Evolutionary conservation across 129 eudicot species (phyloP).

Genomic region (Silybum marianum): DNA sequence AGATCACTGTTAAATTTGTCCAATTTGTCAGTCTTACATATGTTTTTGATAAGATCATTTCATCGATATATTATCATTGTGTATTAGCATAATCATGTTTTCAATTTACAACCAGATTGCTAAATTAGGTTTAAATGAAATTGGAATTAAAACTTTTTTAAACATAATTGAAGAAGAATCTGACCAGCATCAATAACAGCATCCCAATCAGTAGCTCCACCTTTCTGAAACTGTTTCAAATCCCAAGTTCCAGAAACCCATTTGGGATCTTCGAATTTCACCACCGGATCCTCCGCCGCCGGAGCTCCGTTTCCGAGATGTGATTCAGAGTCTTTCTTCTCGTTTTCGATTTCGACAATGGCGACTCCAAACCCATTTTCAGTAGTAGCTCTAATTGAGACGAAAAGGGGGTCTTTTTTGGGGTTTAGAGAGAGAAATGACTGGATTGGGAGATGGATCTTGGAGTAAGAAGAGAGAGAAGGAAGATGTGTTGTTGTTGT

Average conservation of each 20-base stretch:
- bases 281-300: conserved; percentile 19
- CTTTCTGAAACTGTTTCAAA: conserved; percentile 72
- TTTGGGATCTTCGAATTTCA: conserved; percentile 32
- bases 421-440: conserved; percentile 33
- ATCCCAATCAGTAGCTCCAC: conserved; percentile 89
- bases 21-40: no score
- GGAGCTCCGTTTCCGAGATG: conserved; percentile 33
- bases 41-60: no score
- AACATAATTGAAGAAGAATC: not conserved
- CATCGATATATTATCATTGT: no score
- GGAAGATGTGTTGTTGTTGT: conserved; percentile 45
- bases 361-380: conserved; percentile 58
- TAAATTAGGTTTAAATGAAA: not conserved
- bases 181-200: conserved; percentile 99
- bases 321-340: conserved; percentile 35
- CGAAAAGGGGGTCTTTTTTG: conserved; percentile 25
- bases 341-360: conserved; percentile 40
- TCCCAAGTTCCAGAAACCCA: conserved; percentile 76
- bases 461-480: conserved; percentile 41
- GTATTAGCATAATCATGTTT: not conserved
- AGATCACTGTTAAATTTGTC: no score
- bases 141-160: no score
- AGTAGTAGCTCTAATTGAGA: conserved; percentile 36
- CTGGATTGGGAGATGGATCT: conserved; percentile 43
- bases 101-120: not conserved